Base-by-base conservation (phyloP, 495 filamentous ascomycete genomes). In the Bathelium albidoporum region DNA sequence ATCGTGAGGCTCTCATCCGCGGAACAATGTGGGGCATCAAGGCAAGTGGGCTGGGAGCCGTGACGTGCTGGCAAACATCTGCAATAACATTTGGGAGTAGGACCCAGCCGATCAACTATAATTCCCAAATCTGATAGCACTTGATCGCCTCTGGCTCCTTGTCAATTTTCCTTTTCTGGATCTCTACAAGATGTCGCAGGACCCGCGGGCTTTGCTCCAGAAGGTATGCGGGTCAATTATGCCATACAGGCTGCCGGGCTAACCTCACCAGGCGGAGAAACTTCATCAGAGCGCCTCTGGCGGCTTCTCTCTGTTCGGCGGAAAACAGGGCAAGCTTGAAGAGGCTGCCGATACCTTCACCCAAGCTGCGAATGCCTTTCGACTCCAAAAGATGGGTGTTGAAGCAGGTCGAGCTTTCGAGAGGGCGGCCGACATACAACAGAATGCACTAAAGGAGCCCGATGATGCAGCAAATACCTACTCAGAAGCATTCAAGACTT, bases 401-500 rank as follows among this genome's bases (percentile, higher is more conserved):
- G 88, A 94, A 79, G 89, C 91, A 26, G 91, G 90, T 14, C 78
- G 82, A 65, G 83, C 87, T 5, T 92, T 91, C 67, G 88, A 92
- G 73, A 84, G 85, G 66, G 89, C 89, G 14, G 91, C 91, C 24
- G 68, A 78, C 2, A 83, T 96, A 52, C 89, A 94, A 75, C 79
- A 70, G 5, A 80, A 86, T 58, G 84, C 90, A 63, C 81, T 95
- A 49, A 90, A 89, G 73, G 91, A 96, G 71, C 88, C 88, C 52
- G 88, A 94, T 72, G 91, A 96, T 71, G 89, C 88, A 32, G 91
- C 92, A 39, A 93, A 93, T 72, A 84, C 85, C 55, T 77, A 88
- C 63, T 79, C 82, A 71, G 85, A 88, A 70, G 90, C 90, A 29
- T 94, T 88, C 80, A 92, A 94, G 79, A 83, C 85, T 59, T 95